These are phyloP conservation scores for Adiantum capillusveneris DNA, from an alignment of 75 land plant species.

Conservation along the genomic window DNA sequence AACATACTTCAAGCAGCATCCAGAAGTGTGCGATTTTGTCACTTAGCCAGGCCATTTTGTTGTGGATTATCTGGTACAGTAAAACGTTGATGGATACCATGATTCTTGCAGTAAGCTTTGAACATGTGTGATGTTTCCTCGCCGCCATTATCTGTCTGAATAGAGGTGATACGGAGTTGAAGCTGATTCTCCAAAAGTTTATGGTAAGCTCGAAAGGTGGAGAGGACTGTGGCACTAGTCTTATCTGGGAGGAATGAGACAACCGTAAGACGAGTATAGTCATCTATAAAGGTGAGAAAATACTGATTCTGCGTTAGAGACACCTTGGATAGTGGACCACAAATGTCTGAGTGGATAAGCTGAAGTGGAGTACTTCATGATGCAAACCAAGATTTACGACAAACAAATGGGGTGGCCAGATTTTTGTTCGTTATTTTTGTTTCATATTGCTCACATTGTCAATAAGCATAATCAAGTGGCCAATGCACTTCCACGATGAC, in stretches of 20 bases:
- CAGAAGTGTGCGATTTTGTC: not conserved
- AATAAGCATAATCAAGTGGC: too few relatives aligned
- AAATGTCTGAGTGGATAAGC: conserved; percentile 14
- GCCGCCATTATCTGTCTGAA: conserved; percentile 10
- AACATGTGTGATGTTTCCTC: conserved; percentile 1
- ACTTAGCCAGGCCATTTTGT: conserved; percentile 11
- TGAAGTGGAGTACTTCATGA: too few relatives aligned
- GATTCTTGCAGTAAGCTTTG: not conserved
- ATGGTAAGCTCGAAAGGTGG: not conserved
- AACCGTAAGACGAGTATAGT: conserved; percentile 7
- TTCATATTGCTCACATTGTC: too few relatives aligned
- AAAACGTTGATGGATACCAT: not conserved
- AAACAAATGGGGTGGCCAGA: too few relatives aligned
- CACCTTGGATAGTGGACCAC: conserved; percentile 8
- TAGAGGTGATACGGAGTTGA: not conserved
- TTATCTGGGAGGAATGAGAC: conserved; percentile 3
- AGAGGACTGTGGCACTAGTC: not conserved
- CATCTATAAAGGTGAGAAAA: conserved; percentile 12
- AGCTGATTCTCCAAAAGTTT: conserved; percentile 2
- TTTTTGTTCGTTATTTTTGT: too few relatives aligned
- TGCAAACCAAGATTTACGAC: too few relatives aligned
- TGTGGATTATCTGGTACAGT: conserved; percentile 4
- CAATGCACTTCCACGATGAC: too few relatives aligned
- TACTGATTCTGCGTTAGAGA: not conserved
- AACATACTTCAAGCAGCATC: conserved; percentile 2